phyloP scores from a whole-genome alignment of 2,329 filamentous ascomycete genomes.

The Ophiocordyceps camponoti-rufipedis region DNA sequence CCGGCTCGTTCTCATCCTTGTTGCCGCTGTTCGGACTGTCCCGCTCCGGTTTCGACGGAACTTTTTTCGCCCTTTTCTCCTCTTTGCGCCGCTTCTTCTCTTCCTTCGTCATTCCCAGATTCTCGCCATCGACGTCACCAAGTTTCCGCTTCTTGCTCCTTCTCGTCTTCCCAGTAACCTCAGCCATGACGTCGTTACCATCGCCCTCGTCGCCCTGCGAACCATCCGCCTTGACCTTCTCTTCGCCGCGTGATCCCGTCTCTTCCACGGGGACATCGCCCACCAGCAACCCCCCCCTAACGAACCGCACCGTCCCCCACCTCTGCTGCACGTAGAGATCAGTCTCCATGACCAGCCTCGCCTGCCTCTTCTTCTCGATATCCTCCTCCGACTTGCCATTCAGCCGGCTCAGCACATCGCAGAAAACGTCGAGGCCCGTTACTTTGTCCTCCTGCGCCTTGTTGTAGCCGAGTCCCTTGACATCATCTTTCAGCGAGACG shows the following conservation, averaged over 20 bases:
- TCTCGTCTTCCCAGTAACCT: conserved; percentile 16
- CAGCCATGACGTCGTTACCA: conserved; percentile 20
- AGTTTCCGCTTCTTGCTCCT: conserved; percentile 32
- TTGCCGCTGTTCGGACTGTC: conserved; percentile 5
- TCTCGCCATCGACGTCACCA: conserved; percentile 6
- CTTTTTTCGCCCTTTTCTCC: conserved; percentile 14
- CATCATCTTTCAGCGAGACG: conserved; percentile 77
- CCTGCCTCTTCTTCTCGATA: conserved; percentile 50
- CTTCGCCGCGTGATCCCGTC: conserved; percentile 4
- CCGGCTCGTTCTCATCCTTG: conserved; percentile 5
- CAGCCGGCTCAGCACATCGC: conserved; percentile 67
- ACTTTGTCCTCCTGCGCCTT: conserved; percentile 56
- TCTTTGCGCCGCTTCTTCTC: conserved; percentile 19
- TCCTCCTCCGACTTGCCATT: conserved; percentile 73
- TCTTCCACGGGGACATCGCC: conserved; percentile 33
- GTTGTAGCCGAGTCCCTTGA: conserved; percentile 72
- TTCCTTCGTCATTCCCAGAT: conserved; percentile 10
- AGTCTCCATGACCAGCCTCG: conserved; percentile 51
- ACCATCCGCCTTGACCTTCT: conserved; percentile 8
- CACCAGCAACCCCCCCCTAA: conserved; percentile 59
- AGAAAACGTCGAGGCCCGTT: conserved; percentile 74
- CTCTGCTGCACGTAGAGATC: conserved; percentile 56
- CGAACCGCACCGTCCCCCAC: conserved; percentile 70
- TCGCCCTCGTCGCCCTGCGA: conserved; percentile 27
- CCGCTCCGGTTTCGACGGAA: background rate